A percentile compares a stretch with the other conserved stretches of the same genome.
These are phyloP conservation scores for Phyllosticta ampelicida DNA, from an alignment of 2,329 filamentous ascomycete species.

Conservation along the genomic window DNA sequence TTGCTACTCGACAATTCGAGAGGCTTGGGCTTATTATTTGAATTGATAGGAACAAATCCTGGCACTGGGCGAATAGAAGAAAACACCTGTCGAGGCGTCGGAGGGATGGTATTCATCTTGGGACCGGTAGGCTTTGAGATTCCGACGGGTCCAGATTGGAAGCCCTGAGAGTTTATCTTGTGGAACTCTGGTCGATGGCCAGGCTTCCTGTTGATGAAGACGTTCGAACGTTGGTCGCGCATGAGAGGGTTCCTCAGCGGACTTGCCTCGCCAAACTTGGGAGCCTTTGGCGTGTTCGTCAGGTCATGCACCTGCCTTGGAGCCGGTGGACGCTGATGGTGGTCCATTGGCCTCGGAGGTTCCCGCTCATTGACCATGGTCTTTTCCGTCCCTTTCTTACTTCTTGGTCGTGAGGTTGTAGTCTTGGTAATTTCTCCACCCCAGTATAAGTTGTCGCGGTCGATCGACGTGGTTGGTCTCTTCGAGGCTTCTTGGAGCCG, in stretches of 20 bases:
- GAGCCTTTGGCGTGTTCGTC: not conserved
- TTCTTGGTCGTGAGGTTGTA: not conserved
- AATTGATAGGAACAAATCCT: constrained; percentile 30
- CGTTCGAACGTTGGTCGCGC: constrained; percentile 19
- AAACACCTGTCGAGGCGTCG: constrained; percentile 42
- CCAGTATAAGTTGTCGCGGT: constrained; percentile 9
- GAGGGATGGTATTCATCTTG: constrained; percentile 31
- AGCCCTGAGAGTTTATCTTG: constrained; percentile 7
- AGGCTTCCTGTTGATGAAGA: constrained; percentile 42
- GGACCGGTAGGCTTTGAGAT: constrained; percentile 40
- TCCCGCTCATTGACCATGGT: constrained; percentile 45
- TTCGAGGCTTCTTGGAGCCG: not conserved
- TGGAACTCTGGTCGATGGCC: constrained; percentile 43
- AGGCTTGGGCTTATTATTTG: constrained; percentile 6
- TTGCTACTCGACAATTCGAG: constrained; percentile 15
- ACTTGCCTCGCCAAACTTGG: constrained; percentile 48
- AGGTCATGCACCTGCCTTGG: not conserved
- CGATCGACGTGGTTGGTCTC: constrained; percentile 1
- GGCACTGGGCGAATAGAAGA: constrained; percentile 38
- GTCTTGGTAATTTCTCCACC: not conserved
- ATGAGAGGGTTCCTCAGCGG: constrained; percentile 42
- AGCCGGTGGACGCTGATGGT: not conserved
- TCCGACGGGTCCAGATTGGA: constrained; percentile 21
- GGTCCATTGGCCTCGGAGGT: constrained; percentile 24
- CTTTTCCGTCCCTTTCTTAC: not conserved